phyloP scores from a whole-genome alignment of 768 basidiomycete species.

The Tulasnella sp. region DNA sequence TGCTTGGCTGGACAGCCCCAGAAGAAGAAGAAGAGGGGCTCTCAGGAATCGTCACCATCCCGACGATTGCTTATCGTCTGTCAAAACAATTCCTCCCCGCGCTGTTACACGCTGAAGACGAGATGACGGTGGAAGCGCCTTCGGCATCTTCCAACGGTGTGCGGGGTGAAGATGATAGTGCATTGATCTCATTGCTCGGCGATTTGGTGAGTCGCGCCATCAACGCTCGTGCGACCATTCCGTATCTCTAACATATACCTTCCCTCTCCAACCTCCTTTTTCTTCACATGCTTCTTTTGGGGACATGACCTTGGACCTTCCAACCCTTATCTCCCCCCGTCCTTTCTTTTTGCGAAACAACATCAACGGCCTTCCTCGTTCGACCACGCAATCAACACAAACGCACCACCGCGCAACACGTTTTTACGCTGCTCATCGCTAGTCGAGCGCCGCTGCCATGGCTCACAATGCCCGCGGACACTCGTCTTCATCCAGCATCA shows the following conservation, averaged over 20 bases:
- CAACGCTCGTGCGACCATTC: neutral
- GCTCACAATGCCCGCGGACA: neutral
- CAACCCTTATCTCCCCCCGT: neutral
- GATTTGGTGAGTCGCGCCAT: constrained; percentile 1
- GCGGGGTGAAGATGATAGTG: neutral
- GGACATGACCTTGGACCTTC: neutral
- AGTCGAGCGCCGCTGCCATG: neutral
- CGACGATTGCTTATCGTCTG: neutral
- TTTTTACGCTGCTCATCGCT: neutral
- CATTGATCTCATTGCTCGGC: neutral
- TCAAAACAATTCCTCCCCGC: neutral
- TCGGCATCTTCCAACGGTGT: neutral
- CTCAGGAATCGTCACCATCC: neutral
- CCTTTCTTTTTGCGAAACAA: neutral
- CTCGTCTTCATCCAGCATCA: neutral
- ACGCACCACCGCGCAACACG: neutral
- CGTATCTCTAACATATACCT: neutral
- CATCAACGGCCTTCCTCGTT: neutral
- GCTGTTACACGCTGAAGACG: neutral
- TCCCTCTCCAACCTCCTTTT: neutral
- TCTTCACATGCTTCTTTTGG: neutral
- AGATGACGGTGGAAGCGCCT: neutral
- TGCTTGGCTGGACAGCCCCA: neutral
- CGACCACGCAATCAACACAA: neutral
- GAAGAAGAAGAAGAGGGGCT: neutral